Evolutionary conservation across 768 basidiomycete genomes (phyloP), one percentile per base, ranked within the genome.

Genomic region (Mycena pura): DNA sequence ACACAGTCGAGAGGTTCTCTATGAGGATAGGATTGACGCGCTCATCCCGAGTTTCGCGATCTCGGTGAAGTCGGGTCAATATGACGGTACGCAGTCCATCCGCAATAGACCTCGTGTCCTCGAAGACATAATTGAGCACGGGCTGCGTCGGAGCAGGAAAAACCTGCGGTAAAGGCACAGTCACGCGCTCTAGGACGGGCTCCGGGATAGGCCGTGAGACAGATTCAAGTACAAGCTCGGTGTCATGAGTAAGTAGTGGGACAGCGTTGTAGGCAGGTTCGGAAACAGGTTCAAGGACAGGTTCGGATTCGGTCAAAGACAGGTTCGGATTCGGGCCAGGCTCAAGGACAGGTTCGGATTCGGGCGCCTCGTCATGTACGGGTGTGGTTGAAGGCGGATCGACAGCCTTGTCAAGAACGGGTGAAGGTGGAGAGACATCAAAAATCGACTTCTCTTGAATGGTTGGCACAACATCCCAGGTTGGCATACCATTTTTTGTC

Each of bases 21-120:
- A 81, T 72, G 14, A 93, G 76, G 21, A 93, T 79, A 2, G 89
- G 89, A 24, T 82, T 79, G 10, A 90, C 79, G 21, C 85, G 83
- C 65, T 90, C 87, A 38, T 83, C 80, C 21, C 84, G 84, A 11
- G 87, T 82, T 70, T 89, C 86, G 14, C 75, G 78, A 69, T 91
- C 88, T 61, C 76, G 79, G 32, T 83, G 79, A 38, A 87, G 78
- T 27, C 90, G 82, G 10, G 85, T 82, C 76, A 85, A 84, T 25
- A 90, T 80, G 14, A 87, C 84, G 25, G 87, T 75, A 24, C 85
- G 84, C 40, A 92, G 77, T 8, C 86, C 88, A 44, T 91, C 90
- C 44, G 76, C 71, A 8, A 84, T 77, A 11, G 84, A 80, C 48
- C 77, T 83, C 34, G 79, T 78, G 24, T 80, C 76, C 47, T 71